Conservation (phyloP, 1,139 yeast genomes). For the Sugiyamaella neomexicana region DNA sequence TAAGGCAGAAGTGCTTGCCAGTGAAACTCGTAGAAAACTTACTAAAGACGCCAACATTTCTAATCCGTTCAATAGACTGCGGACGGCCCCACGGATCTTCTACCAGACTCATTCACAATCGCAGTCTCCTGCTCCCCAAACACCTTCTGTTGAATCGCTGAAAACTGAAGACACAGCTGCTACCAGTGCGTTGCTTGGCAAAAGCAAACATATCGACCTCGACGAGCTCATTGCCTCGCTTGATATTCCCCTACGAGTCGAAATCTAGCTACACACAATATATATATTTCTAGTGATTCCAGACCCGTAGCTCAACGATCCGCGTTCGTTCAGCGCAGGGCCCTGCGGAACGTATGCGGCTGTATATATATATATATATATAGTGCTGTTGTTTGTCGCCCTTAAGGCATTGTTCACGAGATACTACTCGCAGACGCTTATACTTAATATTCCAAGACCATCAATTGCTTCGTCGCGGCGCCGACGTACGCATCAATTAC, state of each 20-base stretch:
- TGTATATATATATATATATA: too few species aligned
- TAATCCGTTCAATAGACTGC: slow-evolving; percentile 88
- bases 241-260: slow-evolving; percentile 48
- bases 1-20: slow-evolving; percentile 70
- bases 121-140: slow-evolving; percentile 36
- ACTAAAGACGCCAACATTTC: slow-evolving; percentile 51
- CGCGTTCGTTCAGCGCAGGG: too few species aligned
- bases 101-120: slow-evolving; percentile 46
- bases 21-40: slow-evolving; percentile 54
- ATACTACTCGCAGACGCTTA: too few species aligned
- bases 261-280: slow-evolving; percentile 30
- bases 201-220: slow-evolving; percentile 30
- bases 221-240: slow-evolving; percentile 51
- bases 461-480: too few species aligned
- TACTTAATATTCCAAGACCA: too few species aligned
- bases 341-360: too few species aligned
- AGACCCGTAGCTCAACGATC: background rate
- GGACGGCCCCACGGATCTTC: slow-evolving; percentile 82
- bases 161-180: slow-evolving; percentile 29
- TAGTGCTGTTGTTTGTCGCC: too few species aligned
- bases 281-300: background rate
- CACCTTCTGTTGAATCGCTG: slow-evolving; percentile 37
- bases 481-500: too few species aligned
- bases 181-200: slow-evolving; percentile 41
- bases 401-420: too few species aligned